These are phyloP conservation scores for Neonectria faginata DNA, from an alignment of 2,329 filamentous ascomycete genomes.

Conservation along the genomic window DNA sequence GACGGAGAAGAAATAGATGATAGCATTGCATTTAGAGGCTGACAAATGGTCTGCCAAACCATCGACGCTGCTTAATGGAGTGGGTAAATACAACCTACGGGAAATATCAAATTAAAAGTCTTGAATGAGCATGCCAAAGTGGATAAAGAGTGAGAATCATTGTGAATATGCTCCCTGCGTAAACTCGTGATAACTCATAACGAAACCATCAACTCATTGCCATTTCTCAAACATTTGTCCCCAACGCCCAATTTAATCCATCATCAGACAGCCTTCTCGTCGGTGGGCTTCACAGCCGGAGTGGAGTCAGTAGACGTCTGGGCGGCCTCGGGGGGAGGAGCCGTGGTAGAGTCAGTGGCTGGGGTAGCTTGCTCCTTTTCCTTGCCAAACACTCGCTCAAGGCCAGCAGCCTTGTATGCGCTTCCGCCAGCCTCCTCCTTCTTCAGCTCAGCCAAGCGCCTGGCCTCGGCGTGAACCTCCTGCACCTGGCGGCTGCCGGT, in stretches of 20 bases:
- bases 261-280: conserved; percentile 41
- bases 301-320: conserved; percentile 36
- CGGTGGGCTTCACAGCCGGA: conserved; percentile 41
- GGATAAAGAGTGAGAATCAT: conserved; percentile 21
- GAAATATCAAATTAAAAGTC: neutral
- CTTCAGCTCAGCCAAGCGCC: conserved; percentile 90
- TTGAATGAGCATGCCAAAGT: too few relatives aligned
- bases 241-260: conserved; percentile 19
- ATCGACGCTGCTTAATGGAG: neutral
- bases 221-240: conserved; percentile 10
- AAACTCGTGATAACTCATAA: conserved; percentile 42
- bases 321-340: conserved; percentile 32
- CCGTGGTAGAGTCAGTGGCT: conserved; percentile 32
- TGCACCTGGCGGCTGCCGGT: conserved; percentile 88
- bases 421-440: conserved; percentile 70
- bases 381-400: conserved; percentile 69
- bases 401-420: conserved; percentile 69
- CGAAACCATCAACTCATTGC: conserved; percentile 8
- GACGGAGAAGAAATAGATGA: conserved; percentile 39
- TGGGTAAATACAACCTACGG: neutral
- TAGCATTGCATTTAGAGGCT: neutral
- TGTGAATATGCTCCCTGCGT: conserved; percentile 34
- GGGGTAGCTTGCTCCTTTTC: conserved; percentile 53
- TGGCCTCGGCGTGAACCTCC: conserved; percentile 93
- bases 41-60: neutral